A percentile compares a stretch with the other conserved stretches of the same genome.
Conservation (phyloP, 495 filamentous ascomycete genomes). For the Melanomma pulvis-pyrius region DNA sequence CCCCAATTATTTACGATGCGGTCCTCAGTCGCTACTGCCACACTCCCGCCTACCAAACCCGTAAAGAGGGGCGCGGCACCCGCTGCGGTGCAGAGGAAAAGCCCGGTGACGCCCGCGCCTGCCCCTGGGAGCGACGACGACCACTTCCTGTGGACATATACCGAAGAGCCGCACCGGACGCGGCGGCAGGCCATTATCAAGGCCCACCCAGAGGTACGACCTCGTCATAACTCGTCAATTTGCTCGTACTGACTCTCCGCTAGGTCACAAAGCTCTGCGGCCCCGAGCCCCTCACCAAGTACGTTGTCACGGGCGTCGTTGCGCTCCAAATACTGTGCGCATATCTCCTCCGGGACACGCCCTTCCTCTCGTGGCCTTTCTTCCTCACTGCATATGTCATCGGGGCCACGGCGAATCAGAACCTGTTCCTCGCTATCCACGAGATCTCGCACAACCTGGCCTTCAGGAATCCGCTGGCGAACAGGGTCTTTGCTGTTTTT, state of each 20-base stretch:
- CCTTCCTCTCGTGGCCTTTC: conserved; percentile 81
- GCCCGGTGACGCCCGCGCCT: background rate
- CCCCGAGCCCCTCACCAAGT: conserved; percentile 94
- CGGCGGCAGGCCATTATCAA: conserved; percentile 93
- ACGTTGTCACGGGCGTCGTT: conserved; percentile 83
- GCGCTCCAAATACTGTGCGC: conserved; percentile 78
- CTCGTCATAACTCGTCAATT: background rate
- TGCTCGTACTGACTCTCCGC: conserved; percentile 1
- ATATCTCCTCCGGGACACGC: conserved; percentile 73
- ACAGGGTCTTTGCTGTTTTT: conserved; percentile 84
- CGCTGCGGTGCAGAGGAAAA: conserved; percentile 6
- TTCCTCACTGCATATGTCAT: conserved; percentile 87
- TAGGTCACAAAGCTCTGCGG: conserved; percentile 98
- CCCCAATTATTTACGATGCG: conserved; percentile 24
- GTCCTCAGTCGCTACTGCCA: conserved; percentile 39
- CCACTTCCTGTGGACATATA: conserved; percentile 90
- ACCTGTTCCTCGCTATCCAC: conserved; percentile 97
- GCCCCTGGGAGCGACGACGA: conserved; percentile 46
- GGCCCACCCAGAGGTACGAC: conserved; percentile 87
- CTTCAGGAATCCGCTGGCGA: conserved; percentile 80
- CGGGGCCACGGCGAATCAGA: conserved; percentile 96
- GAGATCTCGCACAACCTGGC: conserved; percentile 99
- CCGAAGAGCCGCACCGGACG: conserved; percentile 95
- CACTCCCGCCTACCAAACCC: conserved; percentile 24
- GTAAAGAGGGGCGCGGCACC: conserved; percentile 5